Percentiles rank a stretch among this genome's conserved stretches.
Evolutionary conservation across 305 asterid species (phyloP).

Genomic region (Ilex paraguariensis): DNA sequence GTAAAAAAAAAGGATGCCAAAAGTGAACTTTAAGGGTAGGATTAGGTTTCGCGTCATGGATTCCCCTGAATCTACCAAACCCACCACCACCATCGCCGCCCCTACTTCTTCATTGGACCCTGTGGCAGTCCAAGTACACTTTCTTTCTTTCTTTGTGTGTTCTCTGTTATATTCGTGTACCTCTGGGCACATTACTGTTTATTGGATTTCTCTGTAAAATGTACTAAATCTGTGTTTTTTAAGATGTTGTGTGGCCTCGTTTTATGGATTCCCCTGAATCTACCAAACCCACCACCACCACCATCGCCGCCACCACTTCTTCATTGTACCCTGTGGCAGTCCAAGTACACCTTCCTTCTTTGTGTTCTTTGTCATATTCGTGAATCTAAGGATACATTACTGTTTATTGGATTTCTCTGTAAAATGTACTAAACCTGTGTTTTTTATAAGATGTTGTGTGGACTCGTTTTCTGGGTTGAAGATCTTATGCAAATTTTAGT

Average conservation of each 20-base stretch:
- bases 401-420: constrained; percentile 5
- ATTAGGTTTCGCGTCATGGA: constrained; percentile 38
- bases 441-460: constrained; percentile 2
- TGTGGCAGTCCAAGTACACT: constrained; percentile 26
- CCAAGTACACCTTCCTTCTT: constrained; percentile 16
- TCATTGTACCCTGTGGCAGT: constrained; percentile 19
- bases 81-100: constrained; percentile 6
- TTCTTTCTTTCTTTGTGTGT: neutral
- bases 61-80: constrained; percentile 31
- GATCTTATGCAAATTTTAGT: neutral
- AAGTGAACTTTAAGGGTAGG: constrained; percentile 16
- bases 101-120: constrained; percentile 8
- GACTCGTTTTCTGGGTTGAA: too few species aligned
- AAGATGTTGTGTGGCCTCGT: neutral
- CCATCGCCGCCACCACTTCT: constrained; percentile 8
- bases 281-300: constrained; percentile 19
- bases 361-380: neutral
- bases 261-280: constrained; percentile 20
- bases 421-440: neutral
- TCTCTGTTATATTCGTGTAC: too few species aligned
- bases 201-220: constrained; percentile 2
- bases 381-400: neutral
- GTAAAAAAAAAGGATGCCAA: constrained; percentile 18
- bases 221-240: neutral
- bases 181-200: neutral